Evolutionary conservation across 805 yeast genomes (phyloP).

Genomic region (Yarrowia yakushimensis): DNA sequence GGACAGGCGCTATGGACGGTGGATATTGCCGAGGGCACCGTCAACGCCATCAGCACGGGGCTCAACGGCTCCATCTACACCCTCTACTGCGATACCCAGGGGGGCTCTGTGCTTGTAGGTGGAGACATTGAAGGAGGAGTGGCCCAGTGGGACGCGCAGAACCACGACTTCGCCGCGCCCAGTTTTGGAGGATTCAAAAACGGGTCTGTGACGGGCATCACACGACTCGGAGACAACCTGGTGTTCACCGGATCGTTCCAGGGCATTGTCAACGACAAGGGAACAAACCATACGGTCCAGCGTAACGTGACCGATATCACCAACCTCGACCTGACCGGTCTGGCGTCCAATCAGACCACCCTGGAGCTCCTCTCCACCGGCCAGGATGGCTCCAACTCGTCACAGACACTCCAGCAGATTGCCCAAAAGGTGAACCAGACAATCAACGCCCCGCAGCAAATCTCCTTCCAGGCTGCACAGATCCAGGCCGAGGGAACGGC

Average conservation of each 20-base stretch:
- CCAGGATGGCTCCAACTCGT: conserved; percentile 36
- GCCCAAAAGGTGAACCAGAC: conserved; percentile 42
- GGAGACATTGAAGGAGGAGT: conserved; percentile 70
- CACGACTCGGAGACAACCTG: conserved; percentile 46
- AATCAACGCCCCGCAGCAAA: conserved; percentile 33
- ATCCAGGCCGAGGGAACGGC: conserved; percentile 31
- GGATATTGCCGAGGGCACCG: conserved; percentile 31
- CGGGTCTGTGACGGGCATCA: conserved; percentile 62
- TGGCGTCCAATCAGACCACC: conserved; percentile 9
- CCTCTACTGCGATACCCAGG: conserved; percentile 47
- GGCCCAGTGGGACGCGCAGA: conserved; percentile 56
- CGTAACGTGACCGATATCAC: conserved; percentile 24
- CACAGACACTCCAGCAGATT: conserved; percentile 52
- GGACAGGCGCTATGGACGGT: conserved; percentile 33
- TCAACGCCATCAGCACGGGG: conserved; percentile 30
- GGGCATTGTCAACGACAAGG: conserved; percentile 52
- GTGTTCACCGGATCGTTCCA: conserved; percentile 78
- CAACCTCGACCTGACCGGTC: conserved; percentile 6
- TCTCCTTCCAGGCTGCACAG: conserved; percentile 32
- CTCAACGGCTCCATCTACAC: conserved; percentile 44
- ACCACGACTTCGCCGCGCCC: conserved; percentile 44
- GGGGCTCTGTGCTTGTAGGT: conserved; percentile 64
- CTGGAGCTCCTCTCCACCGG: neutral
- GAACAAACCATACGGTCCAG: conserved; percentile 32
- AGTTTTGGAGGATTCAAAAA: conserved; percentile 76